A percentile compares a stretch with the other conserved stretches of the same genome.
These are phyloP conservation scores for Codiaeum variegatum DNA, from an alignment of 441 rosid genomes.

Conservation along the genomic window DNA sequence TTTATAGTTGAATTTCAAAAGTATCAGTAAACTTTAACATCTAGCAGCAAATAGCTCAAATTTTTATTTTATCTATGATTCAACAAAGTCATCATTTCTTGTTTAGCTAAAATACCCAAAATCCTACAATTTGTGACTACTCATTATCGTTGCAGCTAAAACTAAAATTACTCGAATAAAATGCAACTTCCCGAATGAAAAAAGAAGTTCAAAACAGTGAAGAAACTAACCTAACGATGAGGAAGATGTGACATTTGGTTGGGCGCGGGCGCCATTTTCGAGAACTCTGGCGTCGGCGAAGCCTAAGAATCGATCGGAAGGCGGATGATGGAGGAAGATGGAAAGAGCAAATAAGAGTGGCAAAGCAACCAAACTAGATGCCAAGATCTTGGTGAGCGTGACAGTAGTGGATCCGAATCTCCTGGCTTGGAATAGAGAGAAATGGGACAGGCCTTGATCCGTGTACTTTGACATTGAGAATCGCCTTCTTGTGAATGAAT, in stretches of 20 bases:
- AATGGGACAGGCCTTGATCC: constrained; percentile 24
- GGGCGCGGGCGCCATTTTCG: constrained; percentile 20
- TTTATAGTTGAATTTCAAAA: too few relatives aligned
- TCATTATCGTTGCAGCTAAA: neutral
- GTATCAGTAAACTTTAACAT: too few relatives aligned
- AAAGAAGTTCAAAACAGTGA: neutral
- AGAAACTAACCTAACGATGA: neutral
- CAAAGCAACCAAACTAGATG: constrained; percentile 34
- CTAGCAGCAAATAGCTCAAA: too few relatives aligned
- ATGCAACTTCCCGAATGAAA: neutral
- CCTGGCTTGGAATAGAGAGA: constrained; percentile 25
- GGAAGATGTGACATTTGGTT: constrained; percentile 25
- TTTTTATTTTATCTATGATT: too few relatives aligned
- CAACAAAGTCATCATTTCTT: too few relatives aligned
- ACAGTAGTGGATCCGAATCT: constrained; percentile 32
- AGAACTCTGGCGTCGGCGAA: constrained; percentile 65
- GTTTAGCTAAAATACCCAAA: too few relatives aligned
- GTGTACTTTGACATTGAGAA: constrained; percentile 27
- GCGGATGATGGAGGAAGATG: constrained; percentile 38
- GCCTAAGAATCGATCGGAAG: constrained; percentile 41
- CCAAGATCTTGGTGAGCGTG: constrained; percentile 39
- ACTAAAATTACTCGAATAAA: neutral
- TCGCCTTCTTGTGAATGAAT: constrained; percentile 43
- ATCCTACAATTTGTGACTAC: too few relatives aligned
- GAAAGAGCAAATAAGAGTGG: constrained; percentile 41